phyloP scores from a whole-genome alignment of 2,329 filamentous ascomycete species.

The Talaromyces pinophilus region DNA sequence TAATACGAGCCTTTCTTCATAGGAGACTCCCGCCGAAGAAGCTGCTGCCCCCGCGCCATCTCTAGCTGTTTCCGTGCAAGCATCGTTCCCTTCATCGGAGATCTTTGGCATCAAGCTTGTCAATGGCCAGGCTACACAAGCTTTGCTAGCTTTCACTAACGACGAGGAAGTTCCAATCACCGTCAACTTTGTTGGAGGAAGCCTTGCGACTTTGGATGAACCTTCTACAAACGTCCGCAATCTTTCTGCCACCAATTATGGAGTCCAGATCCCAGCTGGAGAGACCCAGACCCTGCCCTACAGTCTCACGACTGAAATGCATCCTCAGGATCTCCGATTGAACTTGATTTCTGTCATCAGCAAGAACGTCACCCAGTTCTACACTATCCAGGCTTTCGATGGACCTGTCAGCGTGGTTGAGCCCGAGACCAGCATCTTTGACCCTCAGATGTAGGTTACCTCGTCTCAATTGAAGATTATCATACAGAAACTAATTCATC shows the following conservation, averaged over 20 bases:
- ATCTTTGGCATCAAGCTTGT: constrained; percentile 94
- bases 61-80: constrained; percentile 57
- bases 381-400: constrained; percentile 78
- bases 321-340: constrained; percentile 83
- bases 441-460: constrained; percentile 82
- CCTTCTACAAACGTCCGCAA: constrained; percentile 72
- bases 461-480: no score
- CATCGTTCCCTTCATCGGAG: constrained; percentile 67
- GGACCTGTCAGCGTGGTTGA: constrained; percentile 85
- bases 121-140: constrained; percentile 84
- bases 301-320: constrained; percentile 85
- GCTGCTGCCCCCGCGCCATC: constrained; percentile 64
- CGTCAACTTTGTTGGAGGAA: constrained; percentile 74
- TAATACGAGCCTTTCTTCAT: constrained; percentile 13
- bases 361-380: constrained; percentile 66
- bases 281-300: constrained; percentile 76
- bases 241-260: constrained; percentile 75
- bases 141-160: constrained; percentile 81
- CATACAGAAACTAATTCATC: constrained; percentile 23
- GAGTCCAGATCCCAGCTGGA: constrained; percentile 71
- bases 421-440: constrained; percentile 84
- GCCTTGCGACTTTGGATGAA: constrained; percentile 64
- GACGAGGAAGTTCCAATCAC: constrained; percentile 74
- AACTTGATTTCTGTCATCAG: constrained; percentile 74
- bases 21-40: constrained; percentile 63